Evolutionary conservation across 441 rosid genomes (phyloP).

Genomic region (Isatis lusitanica): DNA sequence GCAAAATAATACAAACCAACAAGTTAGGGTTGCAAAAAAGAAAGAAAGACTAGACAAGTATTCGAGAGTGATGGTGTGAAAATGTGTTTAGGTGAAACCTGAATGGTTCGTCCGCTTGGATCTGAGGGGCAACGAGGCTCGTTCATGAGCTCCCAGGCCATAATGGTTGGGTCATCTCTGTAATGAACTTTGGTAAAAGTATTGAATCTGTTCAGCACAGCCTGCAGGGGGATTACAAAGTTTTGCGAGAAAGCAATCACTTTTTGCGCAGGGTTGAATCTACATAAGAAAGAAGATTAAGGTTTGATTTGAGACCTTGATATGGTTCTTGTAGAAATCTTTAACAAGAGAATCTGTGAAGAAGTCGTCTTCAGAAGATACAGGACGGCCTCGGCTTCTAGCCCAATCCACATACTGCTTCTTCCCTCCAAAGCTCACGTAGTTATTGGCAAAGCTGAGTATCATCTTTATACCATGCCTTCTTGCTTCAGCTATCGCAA

Average conservation of each 20-base stretch:
- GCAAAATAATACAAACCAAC: background rate
- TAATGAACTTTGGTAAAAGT: conserved; percentile 55
- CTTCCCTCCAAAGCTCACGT: conserved; percentile 68
- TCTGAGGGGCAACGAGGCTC: conserved; percentile 80
- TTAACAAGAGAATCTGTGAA: conserved; percentile 64
- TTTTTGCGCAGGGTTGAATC: background rate
- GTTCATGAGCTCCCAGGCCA: conserved; percentile 91
- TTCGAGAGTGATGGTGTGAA: background rate
- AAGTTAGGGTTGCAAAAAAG: background rate
- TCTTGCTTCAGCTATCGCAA: conserved; percentile 72
- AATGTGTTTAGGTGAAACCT: conserved; percentile 40
- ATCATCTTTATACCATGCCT: conserved; percentile 61
- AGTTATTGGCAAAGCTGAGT: conserved; percentile 65
- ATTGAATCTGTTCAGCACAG: conserved; percentile 61
- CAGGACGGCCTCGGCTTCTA: conserved; percentile 56
- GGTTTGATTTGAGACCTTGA: conserved; percentile 43
- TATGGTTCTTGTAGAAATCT: conserved; percentile 66
- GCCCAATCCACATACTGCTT: conserved; percentile 78
- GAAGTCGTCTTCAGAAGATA: conserved; percentile 73
- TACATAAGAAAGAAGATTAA: background rate
- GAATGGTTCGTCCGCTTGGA: conserved; percentile 63
- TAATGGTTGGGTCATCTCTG: conserved; percentile 71
- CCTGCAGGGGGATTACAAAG: conserved; percentile 36
- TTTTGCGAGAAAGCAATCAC: background rate
- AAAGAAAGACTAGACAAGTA: background rate